Conservation (phyloP, 371 early-diverging fungal species). For the Parasitella parasitica region DNA sequence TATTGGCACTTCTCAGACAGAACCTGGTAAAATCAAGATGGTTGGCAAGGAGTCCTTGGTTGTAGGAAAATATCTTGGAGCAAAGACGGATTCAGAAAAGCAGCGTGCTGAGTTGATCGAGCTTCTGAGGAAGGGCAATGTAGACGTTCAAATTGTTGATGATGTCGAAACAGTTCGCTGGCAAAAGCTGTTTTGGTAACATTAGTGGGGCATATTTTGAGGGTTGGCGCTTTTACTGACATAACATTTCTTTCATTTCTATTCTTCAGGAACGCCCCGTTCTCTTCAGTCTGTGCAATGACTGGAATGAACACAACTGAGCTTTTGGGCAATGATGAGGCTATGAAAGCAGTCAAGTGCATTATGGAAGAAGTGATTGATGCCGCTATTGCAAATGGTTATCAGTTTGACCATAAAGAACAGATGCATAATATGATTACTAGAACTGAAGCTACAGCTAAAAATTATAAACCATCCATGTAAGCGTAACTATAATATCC, state of each 20-base stretch:
- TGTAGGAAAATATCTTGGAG: slow-evolving; percentile 30
- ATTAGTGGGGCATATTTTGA: not conserved
- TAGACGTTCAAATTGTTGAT: slow-evolving; percentile 45
- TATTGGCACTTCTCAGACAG: slow-evolving; percentile 69
- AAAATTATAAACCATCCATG: slow-evolving; percentile 67
- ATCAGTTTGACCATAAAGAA: slow-evolving; percentile 45
- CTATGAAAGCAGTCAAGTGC: slow-evolving; percentile 45
- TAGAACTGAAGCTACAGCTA: slow-evolving; percentile 46
- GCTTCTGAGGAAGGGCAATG: slow-evolving; percentile 53
- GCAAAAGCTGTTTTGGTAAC: slow-evolving; percentile 81
- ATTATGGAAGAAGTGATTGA: slow-evolving; percentile 68
- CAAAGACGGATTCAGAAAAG: slow-evolving; percentile 24
- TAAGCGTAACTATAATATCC: slow-evolving; percentile 11
- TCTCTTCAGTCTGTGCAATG: slow-evolving; percentile 73
- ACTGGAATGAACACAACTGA: slow-evolving; percentile 66
- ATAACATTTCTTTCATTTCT: no score
- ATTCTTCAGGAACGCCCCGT: slow-evolving; percentile 67
- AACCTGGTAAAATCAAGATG: slow-evolving; percentile 60
- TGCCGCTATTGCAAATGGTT: slow-evolving; percentile 52
- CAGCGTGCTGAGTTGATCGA: slow-evolving; percentile 34
- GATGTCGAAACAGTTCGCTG: slow-evolving; percentile 75
- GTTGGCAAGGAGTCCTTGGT: slow-evolving; percentile 35
- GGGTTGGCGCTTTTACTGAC: no score
- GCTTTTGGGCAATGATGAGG: slow-evolving; percentile 55
- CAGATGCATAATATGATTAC: slow-evolving; percentile 48